Conservation (phyloP, 495 filamentous ascomycete species). For the Tuber aestivum region DNA sequence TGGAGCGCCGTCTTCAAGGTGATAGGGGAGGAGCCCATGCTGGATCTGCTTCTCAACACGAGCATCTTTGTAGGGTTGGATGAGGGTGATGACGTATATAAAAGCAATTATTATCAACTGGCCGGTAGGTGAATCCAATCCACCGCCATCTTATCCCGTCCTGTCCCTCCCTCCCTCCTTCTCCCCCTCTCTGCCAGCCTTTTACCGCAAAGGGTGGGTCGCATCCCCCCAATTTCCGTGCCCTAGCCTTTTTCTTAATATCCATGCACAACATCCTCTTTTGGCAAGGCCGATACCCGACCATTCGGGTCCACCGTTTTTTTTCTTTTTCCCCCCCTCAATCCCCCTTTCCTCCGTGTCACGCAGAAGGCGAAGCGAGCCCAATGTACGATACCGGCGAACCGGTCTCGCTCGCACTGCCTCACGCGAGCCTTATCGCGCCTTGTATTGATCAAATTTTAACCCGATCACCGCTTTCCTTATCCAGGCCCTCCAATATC, state of each 20-base stretch:
- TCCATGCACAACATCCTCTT: conserved; percentile 32
- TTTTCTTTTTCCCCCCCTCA: conserved; percentile 10
- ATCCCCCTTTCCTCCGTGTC: background rate
- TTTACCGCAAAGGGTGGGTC: background rate
- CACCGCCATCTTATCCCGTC: conserved; percentile 11
- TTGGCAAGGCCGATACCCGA: conserved; percentile 45
- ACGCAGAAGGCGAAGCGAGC: background rate
- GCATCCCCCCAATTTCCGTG: conserved; percentile 16
- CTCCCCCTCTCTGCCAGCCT: background rate
- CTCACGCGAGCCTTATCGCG: background rate
- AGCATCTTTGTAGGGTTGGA: conserved; percentile 67
- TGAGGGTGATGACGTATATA: conserved; percentile 46
- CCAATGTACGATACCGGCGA: background rate
- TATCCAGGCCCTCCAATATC: conserved; percentile 38
- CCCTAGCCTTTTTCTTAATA: conserved; percentile 25
- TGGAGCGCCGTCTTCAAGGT: conserved; percentile 74
- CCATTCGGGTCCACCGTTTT: conserved; percentile 15
- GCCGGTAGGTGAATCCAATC: conserved; percentile 54
- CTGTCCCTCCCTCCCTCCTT: background rate
- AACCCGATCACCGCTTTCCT: conserved; percentile 20
- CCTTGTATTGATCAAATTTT: conserved; percentile 19
- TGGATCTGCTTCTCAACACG: conserved; percentile 69
- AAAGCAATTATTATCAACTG: conserved; percentile 67
- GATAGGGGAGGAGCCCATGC: conserved; percentile 75
- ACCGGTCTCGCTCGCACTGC: background rate